Conservation (phyloP, 2,329 filamentous ascomycete genomes). For the Colletotrichum theobromicola region DNA sequence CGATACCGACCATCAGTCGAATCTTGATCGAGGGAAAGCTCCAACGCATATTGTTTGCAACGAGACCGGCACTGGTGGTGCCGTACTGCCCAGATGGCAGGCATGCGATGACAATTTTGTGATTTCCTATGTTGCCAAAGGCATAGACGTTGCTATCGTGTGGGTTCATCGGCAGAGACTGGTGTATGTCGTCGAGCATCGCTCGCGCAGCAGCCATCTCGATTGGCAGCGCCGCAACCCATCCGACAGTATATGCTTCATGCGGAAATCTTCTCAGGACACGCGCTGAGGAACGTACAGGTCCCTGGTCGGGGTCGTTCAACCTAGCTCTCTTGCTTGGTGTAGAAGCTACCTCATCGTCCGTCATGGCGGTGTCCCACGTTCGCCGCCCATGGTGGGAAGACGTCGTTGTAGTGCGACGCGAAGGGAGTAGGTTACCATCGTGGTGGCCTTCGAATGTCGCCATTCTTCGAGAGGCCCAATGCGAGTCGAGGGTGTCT, state of each 20-base stretch:
- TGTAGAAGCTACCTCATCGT: background rate
- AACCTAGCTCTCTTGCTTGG: background rate
- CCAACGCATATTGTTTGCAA: constrained; percentile 16
- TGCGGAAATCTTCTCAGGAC: background rate
- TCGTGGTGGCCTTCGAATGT: background rate
- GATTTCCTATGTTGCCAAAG: background rate
- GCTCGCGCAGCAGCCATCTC: constrained; percentile 22
- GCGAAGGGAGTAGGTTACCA: accelerated
- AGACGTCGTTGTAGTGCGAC: accelerated
- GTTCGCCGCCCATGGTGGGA: background rate
- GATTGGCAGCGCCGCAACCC: constrained; percentile 24
- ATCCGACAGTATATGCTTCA: constrained; percentile 23
- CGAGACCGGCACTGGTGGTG: background rate
- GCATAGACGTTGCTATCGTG: background rate
- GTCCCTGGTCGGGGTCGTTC: background rate
- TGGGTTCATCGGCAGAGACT: background rate
- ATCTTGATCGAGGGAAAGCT: constrained; percentile 16
- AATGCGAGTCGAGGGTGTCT: background rate
- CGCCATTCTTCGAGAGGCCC: background rate
- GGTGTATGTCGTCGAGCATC: constrained; percentile 23
- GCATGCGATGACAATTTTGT: constrained; percentile 13
- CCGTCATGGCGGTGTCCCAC: background rate
- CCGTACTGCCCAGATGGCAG: constrained; percentile 4
- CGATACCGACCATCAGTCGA: constrained; percentile 32
- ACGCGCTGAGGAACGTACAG: accelerated